phyloP scores from a whole-genome alignment of 1,284 basidiomycete species.

The Volvariella volvacea region DNA sequence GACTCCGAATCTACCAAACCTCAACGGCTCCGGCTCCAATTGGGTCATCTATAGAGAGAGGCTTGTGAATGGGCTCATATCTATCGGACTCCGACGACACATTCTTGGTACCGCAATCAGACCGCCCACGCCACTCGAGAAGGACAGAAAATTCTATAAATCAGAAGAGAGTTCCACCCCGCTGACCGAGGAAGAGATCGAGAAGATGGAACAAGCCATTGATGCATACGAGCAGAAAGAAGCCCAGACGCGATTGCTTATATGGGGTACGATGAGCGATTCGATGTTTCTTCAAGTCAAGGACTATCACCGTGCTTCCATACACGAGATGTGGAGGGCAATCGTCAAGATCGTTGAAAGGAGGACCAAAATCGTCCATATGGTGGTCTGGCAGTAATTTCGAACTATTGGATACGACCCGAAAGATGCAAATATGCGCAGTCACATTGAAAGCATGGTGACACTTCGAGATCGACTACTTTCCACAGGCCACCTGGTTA shows the following conservation, averaged over 20 bases:
- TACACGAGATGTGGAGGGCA: constrained; percentile 14
- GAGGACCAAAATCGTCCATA: constrained; percentile 15
- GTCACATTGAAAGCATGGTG: constrained; percentile 16
- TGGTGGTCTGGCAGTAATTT: too few species aligned
- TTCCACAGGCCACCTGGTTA: constrained; percentile 14
- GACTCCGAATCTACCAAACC: constrained; percentile 21
- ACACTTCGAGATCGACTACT: constrained; percentile 16
- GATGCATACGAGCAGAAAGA: constrained; percentile 19
- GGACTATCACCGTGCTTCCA: constrained; percentile 7
- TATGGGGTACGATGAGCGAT: constrained; percentile 16
- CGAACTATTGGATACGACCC: constrained; percentile 12
- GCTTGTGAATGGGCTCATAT: constrained; percentile 14
- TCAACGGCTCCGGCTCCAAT: constrained; percentile 23
- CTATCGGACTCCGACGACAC: constrained; percentile 19
- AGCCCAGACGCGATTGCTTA: constrained; percentile 16
- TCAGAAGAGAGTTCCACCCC: not conserved
- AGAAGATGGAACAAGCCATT: constrained; percentile 13
- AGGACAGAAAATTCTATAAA: constrained; percentile 9
- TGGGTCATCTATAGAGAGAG: constrained; percentile 25
- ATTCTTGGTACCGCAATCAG: constrained; percentile 16
- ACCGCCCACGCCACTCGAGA: constrained; percentile 11
- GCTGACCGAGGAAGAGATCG: constrained; percentile 17
- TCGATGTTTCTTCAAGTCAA: constrained; percentile 18
- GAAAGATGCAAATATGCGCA: constrained; percentile 15
- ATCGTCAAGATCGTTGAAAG: constrained; percentile 15